Base-by-base conservation (phyloP, 1,284 basidiomycete genomes). In the Apiotrichum siamense region DNA sequence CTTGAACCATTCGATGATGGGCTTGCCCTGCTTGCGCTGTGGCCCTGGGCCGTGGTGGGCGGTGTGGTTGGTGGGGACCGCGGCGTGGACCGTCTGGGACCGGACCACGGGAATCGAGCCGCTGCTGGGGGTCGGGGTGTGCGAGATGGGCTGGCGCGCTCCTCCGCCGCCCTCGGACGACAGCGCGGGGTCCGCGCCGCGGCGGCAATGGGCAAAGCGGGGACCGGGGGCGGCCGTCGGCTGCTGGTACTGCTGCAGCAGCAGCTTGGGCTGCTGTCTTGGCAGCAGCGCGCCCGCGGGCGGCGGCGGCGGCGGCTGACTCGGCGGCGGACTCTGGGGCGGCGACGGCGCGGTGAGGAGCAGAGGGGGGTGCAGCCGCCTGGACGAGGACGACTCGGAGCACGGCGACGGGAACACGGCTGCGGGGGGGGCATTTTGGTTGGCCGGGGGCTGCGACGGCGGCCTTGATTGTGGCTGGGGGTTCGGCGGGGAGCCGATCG, bases 1-100 rank as follows among this genome's bases (percentile, higher is more conserved):
- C 60, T 89, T 85, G 60, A 93, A 83, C 89, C 89, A 93, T 61
- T 88, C 87, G 64, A 92, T 85, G 61, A 93, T 84, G 3, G 89
- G 89, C 69, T 90, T 88, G 35, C 52, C 59, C 27, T 48, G 47
- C 7, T 33, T 20, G 15, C 44, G 32, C 18, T 25, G 23, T 12
- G 20, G 27, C 9, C 41, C 27, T 31, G 41, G 9, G 10, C 25
- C 20, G 25, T 3, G 7, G 7, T 26, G 13, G 18, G n/a, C 35
- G 6, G 13, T 37, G 35, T 18, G 10, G 11, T 6, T 37, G 24
- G 12, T 20, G 36, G 39, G 6, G 25, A 13, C 17, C 23, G n/a
- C 17, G 20, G 20, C 11, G 10, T 13, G 27, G 26, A 23, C 9
- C 21, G n/a, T n/a, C n/a, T n/a, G 33, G 29, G 29, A 31, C 29